phyloP scores from a whole-genome alignment of 1,139 yeast species.

The Pichia sp. region DNA sequence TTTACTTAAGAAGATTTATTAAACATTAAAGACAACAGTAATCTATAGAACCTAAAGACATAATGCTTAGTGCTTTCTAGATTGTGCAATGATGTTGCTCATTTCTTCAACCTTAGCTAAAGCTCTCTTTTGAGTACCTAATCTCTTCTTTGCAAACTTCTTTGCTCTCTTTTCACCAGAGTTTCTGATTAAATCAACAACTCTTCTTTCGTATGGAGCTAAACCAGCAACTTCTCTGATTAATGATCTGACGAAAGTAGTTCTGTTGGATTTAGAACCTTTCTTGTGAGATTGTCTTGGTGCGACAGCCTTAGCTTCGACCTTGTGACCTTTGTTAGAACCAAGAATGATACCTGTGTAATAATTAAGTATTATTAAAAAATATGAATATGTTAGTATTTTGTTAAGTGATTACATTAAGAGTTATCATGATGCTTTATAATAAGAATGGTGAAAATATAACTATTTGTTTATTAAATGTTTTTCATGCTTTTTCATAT shows the following conservation, averaged over 20 bases:
- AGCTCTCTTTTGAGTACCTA: constrained; percentile 99
- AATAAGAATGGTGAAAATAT: too few species aligned
- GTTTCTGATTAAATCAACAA: constrained; percentile 98
- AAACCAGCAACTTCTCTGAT: constrained; percentile 98
- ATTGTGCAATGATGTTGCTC: constrained; percentile 94
- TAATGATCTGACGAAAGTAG: constrained; percentile 89
- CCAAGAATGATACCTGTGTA: constrained; percentile 98
- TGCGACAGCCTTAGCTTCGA: constrained; percentile 85
- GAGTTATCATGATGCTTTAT: background rate
- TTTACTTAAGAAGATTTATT: background rate
- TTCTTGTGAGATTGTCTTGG: constrained; percentile 96
- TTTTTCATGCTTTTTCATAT: too few species aligned
- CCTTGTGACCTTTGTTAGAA: constrained; percentile 98
- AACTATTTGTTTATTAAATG: too few species aligned
- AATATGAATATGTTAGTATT: constrained; percentile 5
- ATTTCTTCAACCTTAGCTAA: constrained; percentile 99
- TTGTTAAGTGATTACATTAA: background rate
- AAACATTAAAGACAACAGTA: constrained; percentile 1
- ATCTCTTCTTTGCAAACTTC: constrained; percentile 99
- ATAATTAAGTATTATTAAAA: background rate
- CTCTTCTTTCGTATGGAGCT: constrained; percentile 99
- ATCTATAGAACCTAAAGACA: constrained; percentile 1
- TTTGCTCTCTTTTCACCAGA: constrained; percentile 99
- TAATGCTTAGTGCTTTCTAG: constrained; percentile 66
- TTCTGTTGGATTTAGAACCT: constrained; percentile 95